Evolutionary conservation across 176 grass and related monocot species (phyloP).

Genomic region (Miscanthus lutarioriparius): DNA sequence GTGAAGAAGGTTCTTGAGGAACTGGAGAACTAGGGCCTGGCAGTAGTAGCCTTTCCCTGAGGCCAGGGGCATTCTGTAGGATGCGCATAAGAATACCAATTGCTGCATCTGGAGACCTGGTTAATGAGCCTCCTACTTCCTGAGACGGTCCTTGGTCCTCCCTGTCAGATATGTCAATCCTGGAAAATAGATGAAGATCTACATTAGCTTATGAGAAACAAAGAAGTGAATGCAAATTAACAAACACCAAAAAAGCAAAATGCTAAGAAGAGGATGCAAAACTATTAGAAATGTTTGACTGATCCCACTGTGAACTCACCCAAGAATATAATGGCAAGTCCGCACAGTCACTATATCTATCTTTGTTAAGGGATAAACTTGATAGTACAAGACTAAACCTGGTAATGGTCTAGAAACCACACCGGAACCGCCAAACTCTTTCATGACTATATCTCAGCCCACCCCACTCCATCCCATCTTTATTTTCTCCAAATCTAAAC

Average conservation of each 20-base stretch:
- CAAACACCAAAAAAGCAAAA: neutral
- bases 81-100: slow-evolving; percentile 64
- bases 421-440: too few species aligned
- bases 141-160: slow-evolving; percentile 11
- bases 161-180: slow-evolving; percentile 44
- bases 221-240: slow-evolving; percentile 8
- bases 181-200: slow-evolving; percentile 26
- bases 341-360: neutral
- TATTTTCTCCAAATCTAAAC: too few species aligned
- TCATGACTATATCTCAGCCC: too few species aligned
- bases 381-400: too few species aligned
- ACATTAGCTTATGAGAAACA: slow-evolving; percentile 6
- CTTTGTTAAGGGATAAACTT: neutral
- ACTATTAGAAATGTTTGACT: neutral
- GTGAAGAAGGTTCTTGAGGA: slow-evolving; percentile 49
- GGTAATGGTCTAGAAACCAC: too few species aligned
- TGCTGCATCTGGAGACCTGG: slow-evolving; percentile 56
- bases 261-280: neutral
- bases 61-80: slow-evolving; percentile 59
- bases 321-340: neutral
- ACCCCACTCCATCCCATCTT: too few species aligned
- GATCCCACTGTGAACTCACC: neutral
- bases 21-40: neutral
- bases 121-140: slow-evolving; percentile 28
- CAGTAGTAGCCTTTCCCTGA: slow-evolving; percentile 38